Conservation (phyloP, 179 eudicot genomes). For the Spergularia azorica region DNA sequence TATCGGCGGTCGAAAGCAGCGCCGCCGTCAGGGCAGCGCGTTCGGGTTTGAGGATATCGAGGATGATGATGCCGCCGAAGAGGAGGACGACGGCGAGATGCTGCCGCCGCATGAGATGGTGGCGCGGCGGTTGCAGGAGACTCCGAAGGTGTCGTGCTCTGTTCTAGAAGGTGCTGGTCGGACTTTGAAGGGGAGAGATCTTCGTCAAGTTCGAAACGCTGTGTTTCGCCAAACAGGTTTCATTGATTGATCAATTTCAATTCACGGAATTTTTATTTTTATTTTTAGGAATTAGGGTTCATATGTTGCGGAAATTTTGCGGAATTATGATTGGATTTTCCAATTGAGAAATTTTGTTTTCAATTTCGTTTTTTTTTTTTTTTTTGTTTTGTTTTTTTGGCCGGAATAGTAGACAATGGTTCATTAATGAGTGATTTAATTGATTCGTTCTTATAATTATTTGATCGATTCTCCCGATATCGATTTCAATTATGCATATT, state of each 20-base stretch:
- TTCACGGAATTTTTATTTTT: neutral
- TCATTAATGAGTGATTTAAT: neutral
- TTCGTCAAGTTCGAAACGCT: constrained; percentile 48
- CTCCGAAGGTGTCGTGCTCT: constrained; percentile 34
- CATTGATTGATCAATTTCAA: constrained; percentile 33
- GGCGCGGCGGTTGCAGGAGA: constrained; percentile 31
- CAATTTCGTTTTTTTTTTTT: neutral
- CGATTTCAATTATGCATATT: neutral
- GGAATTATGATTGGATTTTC: neutral
- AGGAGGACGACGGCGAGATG: constrained; percentile 37
- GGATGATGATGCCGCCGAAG: constrained; percentile 15
- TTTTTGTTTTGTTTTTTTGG: too few relatives aligned
- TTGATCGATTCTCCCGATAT: neutral
- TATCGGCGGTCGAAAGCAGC: neutral
- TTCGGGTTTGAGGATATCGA: constrained; percentile 20
- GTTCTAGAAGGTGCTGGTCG: constrained; percentile 48
- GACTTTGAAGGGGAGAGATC: constrained; percentile 50
- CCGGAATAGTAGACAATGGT: neutral
- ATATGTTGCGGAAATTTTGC: neutral
- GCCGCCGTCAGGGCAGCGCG: constrained; percentile 18
- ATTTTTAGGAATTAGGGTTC: neutral
- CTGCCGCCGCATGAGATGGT: constrained; percentile 52
- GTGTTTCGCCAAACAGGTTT: constrained; percentile 50
- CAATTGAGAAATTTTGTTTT: neutral
- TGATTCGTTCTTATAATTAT: neutral